A percentile compares a stretch with the other conserved stretches of the same genome.
These are phyloP conservation scores for Pichia sp. DNA, from an alignment of 1,139 yeast species.

Conservation along the genomic window DNA sequence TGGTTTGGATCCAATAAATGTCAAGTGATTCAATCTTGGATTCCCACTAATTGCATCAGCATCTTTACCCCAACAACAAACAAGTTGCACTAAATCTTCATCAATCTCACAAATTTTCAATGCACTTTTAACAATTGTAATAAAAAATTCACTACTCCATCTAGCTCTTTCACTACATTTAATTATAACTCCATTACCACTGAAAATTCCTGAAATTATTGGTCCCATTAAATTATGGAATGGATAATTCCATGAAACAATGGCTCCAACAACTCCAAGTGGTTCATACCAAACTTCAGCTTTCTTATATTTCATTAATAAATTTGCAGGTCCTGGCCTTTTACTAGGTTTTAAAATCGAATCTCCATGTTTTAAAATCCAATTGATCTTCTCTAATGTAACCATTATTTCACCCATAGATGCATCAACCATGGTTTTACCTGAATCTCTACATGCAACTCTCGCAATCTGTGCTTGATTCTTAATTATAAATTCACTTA, in stretches of 20 bases:
- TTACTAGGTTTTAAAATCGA: conserved; percentile 58
- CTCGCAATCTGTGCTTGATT: conserved; percentile 85
- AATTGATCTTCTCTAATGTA: conserved; percentile 81
- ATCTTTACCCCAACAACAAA: conserved; percentile 72
- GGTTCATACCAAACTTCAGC: conserved; percentile 95
- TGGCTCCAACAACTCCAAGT: conserved; percentile 75
- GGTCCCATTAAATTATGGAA: conserved; percentile 92
- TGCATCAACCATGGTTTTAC: conserved; percentile 93
- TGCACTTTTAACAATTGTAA: conserved; percentile 61
- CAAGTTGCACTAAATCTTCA: conserved; percentile 77
- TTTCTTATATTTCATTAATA: conserved; percentile 74
- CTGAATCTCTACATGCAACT: conserved; percentile 93
- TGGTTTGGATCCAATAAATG: conserved; percentile 92
- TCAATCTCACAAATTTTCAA: conserved; percentile 66
- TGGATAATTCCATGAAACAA: conserved; percentile 96
- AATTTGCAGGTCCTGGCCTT: conserved; percentile 82
- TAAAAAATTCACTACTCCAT: conserved; percentile 84
- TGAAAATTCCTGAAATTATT: conserved; percentile 73
- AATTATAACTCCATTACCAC: conserved; percentile 85
- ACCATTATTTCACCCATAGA: conserved; percentile 94
- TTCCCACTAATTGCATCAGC: conserved; percentile 83
- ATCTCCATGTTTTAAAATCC: conserved; percentile 85
- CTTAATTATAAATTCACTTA: conserved; percentile 62
- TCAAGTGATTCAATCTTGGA: conserved; percentile 74
- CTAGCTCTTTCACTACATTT: conserved; percentile 94